Percentiles rank a stretch among this genome's conserved stretches.
Evolutionary conservation across 176 grass and related monocot genomes (phyloP).

Genomic region (Rhipidocladum racemiflorum): DNA sequence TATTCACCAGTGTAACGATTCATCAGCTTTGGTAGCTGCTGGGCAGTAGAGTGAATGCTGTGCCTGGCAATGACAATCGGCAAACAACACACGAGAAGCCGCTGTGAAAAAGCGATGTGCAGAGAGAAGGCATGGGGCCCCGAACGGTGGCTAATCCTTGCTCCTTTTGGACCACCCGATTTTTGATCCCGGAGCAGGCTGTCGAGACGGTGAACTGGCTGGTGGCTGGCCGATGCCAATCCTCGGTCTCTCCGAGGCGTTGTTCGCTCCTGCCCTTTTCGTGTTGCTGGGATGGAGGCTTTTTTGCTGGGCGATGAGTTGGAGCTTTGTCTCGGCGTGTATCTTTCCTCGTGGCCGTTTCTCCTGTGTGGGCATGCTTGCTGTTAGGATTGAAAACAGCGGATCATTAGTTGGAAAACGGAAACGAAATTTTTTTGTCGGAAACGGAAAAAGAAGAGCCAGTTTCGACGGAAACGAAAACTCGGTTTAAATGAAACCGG

Average conservation of each 20-base stretch:
- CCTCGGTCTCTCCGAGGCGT: neutral
- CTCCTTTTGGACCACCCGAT: conserved; percentile 30
- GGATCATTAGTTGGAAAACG: too few relatives aligned
- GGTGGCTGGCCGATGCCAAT: neutral
- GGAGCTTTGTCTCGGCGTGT: neutral
- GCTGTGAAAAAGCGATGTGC: neutral
- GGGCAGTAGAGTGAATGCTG: conserved; percentile 16
- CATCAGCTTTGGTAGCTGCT: neutral
- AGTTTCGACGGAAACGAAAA: too few relatives aligned
- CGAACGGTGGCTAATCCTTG: neutral
- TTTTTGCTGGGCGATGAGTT: neutral
- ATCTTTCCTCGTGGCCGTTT: conserved; percentile 25
- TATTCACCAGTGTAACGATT: neutral
- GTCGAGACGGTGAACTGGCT: conserved; percentile 17
- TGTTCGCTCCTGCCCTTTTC: neutral
- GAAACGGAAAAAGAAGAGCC: too few relatives aligned
- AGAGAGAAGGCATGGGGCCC: too few relatives aligned
- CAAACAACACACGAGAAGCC: neutral
- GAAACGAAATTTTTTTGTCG: too few relatives aligned
- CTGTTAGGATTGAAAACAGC: too few relatives aligned
- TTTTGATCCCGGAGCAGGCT: conserved; percentile 30
- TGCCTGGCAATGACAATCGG: neutral
- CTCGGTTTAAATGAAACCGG: too few relatives aligned
- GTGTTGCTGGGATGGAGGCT: neutral
- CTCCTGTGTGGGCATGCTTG: neutral